Evolutionary conservation across 495 filamentous ascomycete species (phyloP), one percentile per base, ranked within the genome.

Genomic region (Cairneyella variabilis): DNA sequence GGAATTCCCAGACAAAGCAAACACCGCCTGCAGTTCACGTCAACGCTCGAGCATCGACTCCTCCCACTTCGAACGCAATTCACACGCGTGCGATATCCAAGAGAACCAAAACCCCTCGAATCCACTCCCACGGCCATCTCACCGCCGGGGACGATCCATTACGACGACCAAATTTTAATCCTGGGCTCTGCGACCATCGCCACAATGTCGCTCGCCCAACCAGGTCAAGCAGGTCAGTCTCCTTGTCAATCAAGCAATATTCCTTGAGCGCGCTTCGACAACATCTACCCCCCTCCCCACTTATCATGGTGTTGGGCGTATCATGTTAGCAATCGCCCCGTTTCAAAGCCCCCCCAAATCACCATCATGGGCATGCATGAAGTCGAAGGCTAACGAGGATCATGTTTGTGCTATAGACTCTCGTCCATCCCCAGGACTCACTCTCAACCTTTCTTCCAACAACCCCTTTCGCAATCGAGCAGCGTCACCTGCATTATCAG

Each of bases 401-500:
- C 53, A 48, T 56, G 47, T 61, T 59, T 55, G 43, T 42, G 7
- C 32, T 40, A 53, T 56, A 60, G 61, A 58, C 34, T 51, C 43
- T 18, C 54, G 61, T 32, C 51, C 51, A n/a, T 74, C 80, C 45
- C 68, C 79, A 30, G 76, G 74, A 41, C 67, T 78, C 63, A 65
- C 76, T 12, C 71, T 83, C 66, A 86, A 83, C 64, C 78, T 93
- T 64, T 80, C 83, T 54, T 97, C 93, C 57, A 97, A 97, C 77
- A 98, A 98, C 64, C 93, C 93, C n/a, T 98, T 98, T 68, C 86
- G 93, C 74, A 95, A 95, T 69, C 86, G 88, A 59, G 84, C 88
- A 40, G 72, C 79, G 7, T 93, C 91, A 52, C 91, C 89, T 44
- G 60, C 51, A 54, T 56, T 46, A 25, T 56, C 45, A 51, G 36